phyloP scores from a whole-genome alignment of 192 early-diverging fungal genomes.

The Linnemannia schmuckeri region DNA sequence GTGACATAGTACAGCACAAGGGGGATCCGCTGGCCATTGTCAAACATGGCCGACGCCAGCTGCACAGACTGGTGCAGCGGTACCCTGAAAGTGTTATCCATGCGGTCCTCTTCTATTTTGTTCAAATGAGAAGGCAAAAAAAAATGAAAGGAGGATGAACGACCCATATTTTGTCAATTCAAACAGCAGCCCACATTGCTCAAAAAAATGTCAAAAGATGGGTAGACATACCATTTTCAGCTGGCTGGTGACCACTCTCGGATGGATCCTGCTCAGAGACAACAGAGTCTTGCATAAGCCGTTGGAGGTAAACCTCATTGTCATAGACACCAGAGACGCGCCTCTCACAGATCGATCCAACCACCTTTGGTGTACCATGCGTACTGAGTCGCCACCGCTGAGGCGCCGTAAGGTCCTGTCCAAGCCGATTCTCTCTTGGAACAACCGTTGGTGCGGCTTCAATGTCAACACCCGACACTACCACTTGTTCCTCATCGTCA shows the following conservation, averaged over 20 bases:
- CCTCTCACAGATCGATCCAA: conserved; percentile 24
- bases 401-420: neutral
- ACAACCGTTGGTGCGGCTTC: neutral
- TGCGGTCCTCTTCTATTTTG: neutral
- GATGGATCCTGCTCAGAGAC: neutral
- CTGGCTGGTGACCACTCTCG: neutral
- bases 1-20: conserved; percentile 30
- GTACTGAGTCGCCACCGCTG: conserved; percentile 28
- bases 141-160: neutral
- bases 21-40: conserved; percentile 12
- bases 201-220: neutral
- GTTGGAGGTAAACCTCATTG: conserved; percentile 4
- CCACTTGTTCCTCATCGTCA: neutral
- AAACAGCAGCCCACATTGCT: no score
- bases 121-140: neutral
- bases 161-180: no score
- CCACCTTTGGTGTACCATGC: conserved; percentile 10
- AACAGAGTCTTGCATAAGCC: conserved; percentile 12
- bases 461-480: neutral
- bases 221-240: neutral
- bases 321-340: neutral
- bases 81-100: conserved; percentile 17
- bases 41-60: conserved; percentile 31
- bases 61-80: conserved; percentile 15
- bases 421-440: neutral